Percentiles rank a stretch among this genome's conserved stretches.
These are phyloP conservation scores for Cryptococcus maquisensis DNA, from an alignment of 1,284 basidiomycete species.

Conservation along the genomic window DNA sequence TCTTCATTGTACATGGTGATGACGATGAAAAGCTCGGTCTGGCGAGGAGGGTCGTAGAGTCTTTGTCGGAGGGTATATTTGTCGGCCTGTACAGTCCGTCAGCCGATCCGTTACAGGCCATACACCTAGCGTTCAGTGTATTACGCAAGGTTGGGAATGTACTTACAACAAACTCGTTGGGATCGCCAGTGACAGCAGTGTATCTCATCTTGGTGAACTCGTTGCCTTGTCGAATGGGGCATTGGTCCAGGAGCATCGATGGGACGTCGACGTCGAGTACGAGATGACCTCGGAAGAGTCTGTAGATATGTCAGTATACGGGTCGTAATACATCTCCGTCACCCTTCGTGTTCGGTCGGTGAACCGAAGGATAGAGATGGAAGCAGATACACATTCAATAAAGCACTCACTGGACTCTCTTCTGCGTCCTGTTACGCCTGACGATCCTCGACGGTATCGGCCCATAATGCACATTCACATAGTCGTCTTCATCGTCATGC, in stretches of 20 bases:
- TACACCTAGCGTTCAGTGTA: neutral
- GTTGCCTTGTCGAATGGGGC: conserved; percentile 65
- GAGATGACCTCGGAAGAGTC: conserved; percentile 85
- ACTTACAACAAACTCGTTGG: conserved; percentile 70
- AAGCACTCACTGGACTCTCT: conserved; percentile 74
- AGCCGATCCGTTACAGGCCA: neutral
- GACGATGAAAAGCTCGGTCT: conserved; percentile 73
- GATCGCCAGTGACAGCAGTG: conserved; percentile 87
- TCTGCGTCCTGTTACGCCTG: conserved; percentile 82
- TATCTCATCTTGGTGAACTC: conserved; percentile 96
- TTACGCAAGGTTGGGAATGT: neutral
- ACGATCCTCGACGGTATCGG: conserved; percentile 80
- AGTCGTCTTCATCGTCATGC: conserved; percentile 32
- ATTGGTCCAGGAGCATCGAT: conserved; percentile 75
- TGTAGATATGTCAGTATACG: conserved; percentile 22
- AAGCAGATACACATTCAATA: too few relatives aligned
- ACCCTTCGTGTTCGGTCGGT: too few relatives aligned
- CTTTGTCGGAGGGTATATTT: conserved; percentile 75
- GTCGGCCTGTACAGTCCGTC: conserved; percentile 47
- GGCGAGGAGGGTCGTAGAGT: conserved; percentile 71
- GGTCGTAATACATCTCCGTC: neutral
- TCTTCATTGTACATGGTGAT: conserved; percentile 74
- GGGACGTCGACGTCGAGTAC: conserved; percentile 84
- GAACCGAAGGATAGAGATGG: neutral
- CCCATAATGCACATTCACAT: conserved; percentile 60